phyloP scores from a whole-genome alignment of 805 yeast species.

The Sporopachydermia quercuum region DNA sequence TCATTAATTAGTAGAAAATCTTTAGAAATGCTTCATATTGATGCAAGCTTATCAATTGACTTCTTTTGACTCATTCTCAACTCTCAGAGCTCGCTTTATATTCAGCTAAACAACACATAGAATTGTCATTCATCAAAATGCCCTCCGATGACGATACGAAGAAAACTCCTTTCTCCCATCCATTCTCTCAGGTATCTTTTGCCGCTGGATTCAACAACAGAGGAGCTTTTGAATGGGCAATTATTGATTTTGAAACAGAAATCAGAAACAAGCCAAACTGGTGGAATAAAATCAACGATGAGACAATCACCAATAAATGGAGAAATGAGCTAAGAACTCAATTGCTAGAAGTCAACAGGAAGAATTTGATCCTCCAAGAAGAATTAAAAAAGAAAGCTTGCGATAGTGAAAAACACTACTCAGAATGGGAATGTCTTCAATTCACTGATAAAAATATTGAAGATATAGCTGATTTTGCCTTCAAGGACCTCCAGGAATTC shows the following conservation, averaged over 20 bases:
- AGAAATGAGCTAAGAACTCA: slow-evolving; percentile 12
- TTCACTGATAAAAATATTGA: slow-evolving; percentile 7
- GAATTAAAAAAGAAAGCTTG: background rate
- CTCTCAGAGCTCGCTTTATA: no score
- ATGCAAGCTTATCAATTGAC: no score
- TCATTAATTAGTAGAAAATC: no score
- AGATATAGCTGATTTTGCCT: slow-evolving; percentile 14
- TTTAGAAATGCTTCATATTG: no score
- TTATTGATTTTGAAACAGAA: slow-evolving; percentile 9
- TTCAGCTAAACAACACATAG: background rate
- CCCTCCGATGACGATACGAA: no score
- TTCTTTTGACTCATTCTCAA: no score
- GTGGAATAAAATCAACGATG: slow-evolving; percentile 15
- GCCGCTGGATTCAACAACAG: background rate
- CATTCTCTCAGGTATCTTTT: background rate
- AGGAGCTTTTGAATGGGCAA: slow-evolving; percentile 9
- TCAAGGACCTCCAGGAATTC: slow-evolving; percentile 20
- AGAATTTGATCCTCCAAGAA: background rate
- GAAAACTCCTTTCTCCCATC: background rate
- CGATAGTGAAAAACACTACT: background rate
- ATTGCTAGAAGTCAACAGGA: background rate
- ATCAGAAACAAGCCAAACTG: slow-evolving; percentile 19
- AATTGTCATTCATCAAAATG: background rate
- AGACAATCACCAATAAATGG: slow-evolving; percentile 17
- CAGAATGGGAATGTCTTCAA: background rate